A percentile compares a stretch with the other conserved stretches of the same genome.
Conservation (phyloP, 805 yeast genomes). For the Nakazawaea pomicola region DNA sequence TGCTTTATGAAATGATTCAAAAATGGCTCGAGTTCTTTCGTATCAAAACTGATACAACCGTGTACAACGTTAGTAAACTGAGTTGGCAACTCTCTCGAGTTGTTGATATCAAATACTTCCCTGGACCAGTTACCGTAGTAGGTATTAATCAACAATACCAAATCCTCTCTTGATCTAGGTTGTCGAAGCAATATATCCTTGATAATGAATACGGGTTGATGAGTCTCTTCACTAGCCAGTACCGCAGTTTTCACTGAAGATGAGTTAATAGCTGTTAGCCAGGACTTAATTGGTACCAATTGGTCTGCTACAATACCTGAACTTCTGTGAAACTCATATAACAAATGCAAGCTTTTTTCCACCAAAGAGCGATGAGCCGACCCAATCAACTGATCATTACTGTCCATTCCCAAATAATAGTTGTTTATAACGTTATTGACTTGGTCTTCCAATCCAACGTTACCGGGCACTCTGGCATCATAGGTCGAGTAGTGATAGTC, state of each 20-base stretch:
- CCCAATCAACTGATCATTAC: background rate
- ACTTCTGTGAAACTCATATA: background rate
- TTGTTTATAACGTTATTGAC: background rate
- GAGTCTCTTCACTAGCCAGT: background rate
- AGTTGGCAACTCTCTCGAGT: background rate
- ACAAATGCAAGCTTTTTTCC: background rate
- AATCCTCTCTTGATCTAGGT: constrained; percentile 3
- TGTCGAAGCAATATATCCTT: constrained; percentile 7
- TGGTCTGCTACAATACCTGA: too few species aligned
- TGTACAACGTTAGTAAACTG: constrained; percentile 10
- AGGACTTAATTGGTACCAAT: too few species aligned
- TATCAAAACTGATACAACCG: constrained; percentile 6
- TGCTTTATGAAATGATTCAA: background rate
- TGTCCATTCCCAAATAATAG: background rate
- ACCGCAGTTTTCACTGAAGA: background rate
- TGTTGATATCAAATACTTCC: background rate
- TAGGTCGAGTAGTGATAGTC: background rate
- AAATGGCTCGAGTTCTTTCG: background rate
- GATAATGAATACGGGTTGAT: constrained; percentile 1
- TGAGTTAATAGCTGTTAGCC: constrained; percentile 1
- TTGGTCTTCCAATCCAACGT: background rate
- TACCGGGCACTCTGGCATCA: background rate
- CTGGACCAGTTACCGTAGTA: background rate
- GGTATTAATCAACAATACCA: background rate
- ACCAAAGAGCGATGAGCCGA: background rate